Evolutionary conservation across 305 asterid genomes (phyloP).

Genomic region (Fraxinus greggii): DNA sequence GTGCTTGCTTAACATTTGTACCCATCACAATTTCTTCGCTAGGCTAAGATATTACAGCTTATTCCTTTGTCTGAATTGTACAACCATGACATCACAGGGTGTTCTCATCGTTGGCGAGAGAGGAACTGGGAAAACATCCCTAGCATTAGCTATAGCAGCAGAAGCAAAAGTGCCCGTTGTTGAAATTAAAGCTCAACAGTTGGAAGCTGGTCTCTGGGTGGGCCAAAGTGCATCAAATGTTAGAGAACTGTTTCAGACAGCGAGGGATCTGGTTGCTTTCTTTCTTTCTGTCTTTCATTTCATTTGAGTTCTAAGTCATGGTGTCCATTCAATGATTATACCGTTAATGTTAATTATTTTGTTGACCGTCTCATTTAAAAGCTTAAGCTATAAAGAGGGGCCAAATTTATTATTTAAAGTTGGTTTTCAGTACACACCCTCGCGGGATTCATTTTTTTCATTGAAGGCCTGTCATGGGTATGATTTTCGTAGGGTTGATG

Average conservation of each 20-base stretch:
- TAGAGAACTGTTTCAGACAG: conserved; percentile 94
- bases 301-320: conserved; percentile 13
- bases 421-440: background rate
- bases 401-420: background rate
- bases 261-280: conserved; percentile 84
- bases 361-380: background rate
- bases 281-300: conserved; percentile 24
- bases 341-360: background rate
- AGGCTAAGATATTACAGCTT: background rate
- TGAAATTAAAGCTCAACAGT: conserved; percentile 84
- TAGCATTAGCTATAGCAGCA: conserved; percentile 94
- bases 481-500: background rate
- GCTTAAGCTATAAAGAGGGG: background rate
- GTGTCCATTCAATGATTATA: conserved; percentile 7
- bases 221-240: conserved; percentile 99
- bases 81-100: conserved; percentile 54
- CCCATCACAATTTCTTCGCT: background rate
- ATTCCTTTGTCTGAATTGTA: conserved; percentile 29
- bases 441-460: background rate
- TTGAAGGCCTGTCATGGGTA: background rate
- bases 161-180: conserved; percentile 98
- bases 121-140: conserved; percentile 95
- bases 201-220: conserved; percentile 96
- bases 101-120: conserved; percentile 99
- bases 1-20: conserved; percentile 2